Conservation (phyloP, 2,329 filamentous ascomycete genomes). For the Cladosporium oxysporum region DNA sequence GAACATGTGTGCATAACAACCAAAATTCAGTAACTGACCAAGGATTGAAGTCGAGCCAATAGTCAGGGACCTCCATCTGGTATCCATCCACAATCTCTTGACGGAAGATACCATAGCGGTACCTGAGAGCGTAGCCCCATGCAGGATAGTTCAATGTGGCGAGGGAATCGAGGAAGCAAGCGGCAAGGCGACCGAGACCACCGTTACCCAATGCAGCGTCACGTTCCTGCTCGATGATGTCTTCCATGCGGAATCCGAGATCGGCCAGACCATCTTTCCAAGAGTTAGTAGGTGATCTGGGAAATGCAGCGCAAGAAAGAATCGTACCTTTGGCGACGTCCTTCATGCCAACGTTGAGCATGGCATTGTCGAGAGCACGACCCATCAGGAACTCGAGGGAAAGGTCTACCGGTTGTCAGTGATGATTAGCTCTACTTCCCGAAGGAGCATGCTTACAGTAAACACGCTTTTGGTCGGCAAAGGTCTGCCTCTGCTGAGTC, state of each 20-base stretch:
- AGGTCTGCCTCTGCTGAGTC: slow-evolving; percentile 95
- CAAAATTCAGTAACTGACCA: slow-evolving; percentile 54
- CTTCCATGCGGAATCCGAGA: slow-evolving; percentile 94
- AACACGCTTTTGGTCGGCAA: slow-evolving; percentile 84
- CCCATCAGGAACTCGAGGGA: slow-evolving; percentile 99
- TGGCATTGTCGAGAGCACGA: slow-evolving; percentile 92
- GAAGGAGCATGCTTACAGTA: slow-evolving; percentile 64
- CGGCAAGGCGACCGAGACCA: slow-evolving; percentile 88
- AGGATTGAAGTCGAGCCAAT: slow-evolving; percentile 99
- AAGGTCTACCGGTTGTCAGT: slow-evolving; percentile 58
- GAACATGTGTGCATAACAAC: not conserved
- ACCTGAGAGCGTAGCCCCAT: slow-evolving; percentile 95
- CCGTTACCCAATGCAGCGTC: slow-evolving; percentile 96
- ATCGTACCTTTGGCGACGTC: slow-evolving; percentile 72
- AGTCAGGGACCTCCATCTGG: slow-evolving; percentile 96
- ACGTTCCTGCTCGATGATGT: slow-evolving; percentile 91
- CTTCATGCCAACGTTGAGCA: slow-evolving; percentile 93
- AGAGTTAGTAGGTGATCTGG: slow-evolving; percentile 6
- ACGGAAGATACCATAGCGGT: slow-evolving; percentile 96
- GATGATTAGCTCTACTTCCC: not conserved
- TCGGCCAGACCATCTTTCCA: slow-evolving; percentile 71
- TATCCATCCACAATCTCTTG: slow-evolving; percentile 98
- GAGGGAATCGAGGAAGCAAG: slow-evolving; percentile 95
- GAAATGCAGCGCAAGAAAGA: not conserved
- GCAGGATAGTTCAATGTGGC: slow-evolving; percentile 93